Conservation (phyloP, 345 rosid species). For the Melaleuca alternifolia region DNA sequence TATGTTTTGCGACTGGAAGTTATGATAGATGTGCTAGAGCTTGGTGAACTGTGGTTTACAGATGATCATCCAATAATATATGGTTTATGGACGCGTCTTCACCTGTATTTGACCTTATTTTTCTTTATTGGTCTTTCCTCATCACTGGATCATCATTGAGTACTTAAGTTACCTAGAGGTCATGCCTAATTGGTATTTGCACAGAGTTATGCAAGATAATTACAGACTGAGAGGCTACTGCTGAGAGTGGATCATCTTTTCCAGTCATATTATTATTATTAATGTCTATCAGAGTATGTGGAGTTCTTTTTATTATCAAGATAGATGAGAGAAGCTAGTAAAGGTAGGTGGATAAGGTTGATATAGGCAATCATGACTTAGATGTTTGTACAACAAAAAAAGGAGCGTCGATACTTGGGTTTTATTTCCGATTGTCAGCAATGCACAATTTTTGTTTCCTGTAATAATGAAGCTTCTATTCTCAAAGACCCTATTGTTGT, state of each 20-base stretch:
- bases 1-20: not conserved
- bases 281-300: not conserved
- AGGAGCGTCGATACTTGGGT: not conserved
- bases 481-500: not conserved
- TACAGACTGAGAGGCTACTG: not conserved
- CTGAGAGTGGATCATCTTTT: not conserved
- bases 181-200: not conserved
- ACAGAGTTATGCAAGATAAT: not conserved
- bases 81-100: not conserved
- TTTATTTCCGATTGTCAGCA: not conserved
- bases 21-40: not conserved
- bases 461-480: not conserved
- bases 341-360: not conserved
- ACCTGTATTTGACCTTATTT: not conserved
- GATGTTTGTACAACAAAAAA: not conserved
- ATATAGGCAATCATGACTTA: not conserved
- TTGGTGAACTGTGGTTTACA: not conserved
- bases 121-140: not conserved
- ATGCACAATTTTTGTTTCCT: not conserved
- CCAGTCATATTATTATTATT: not conserved
- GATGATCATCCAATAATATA: not conserved
- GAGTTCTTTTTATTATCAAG: not conserved
- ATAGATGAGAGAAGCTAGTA: not conserved
- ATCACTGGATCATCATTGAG: not conserved
- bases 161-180: not conserved